Evolutionary conservation across 73 alveolate species (phyloP), one percentile per base, ranked within the genome.

Genomic region (Paramecium octaurelia): DNA sequence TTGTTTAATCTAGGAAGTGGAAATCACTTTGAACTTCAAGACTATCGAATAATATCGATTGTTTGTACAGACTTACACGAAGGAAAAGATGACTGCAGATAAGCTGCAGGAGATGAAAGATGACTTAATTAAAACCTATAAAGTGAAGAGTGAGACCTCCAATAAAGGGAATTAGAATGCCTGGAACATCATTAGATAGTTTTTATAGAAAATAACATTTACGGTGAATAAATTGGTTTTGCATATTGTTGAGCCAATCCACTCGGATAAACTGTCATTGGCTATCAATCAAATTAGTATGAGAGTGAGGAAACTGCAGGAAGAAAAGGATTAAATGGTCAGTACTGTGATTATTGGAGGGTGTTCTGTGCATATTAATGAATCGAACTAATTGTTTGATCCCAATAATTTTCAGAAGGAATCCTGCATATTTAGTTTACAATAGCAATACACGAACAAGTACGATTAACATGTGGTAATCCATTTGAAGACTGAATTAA

Each of bases 391-490:
- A 64, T 64, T 64, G 27, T 64, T 31, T 80, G 91, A 80, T 80
- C n/a, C 21, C 4, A 24, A 80, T 24, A 80, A 48, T 48, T 80
- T 42, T 80, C 21, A 80, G 31, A 40, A n/a, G 21, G 91, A 80
- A 23, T 80, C 91, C 1, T 80, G 91, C 38, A 46, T 80, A 2
- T 44, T 80, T 20, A 80, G 91, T 80, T 44, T 80, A 24, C 23
- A 44, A 42, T 44, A 80, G 20, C 2, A 42, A 14, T 80, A 44
- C 14, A 27, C 34, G 11, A 35, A 80, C 12, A 80, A 80, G 14
- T 80, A 44, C 46, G 91, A 80, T 80, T 80, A 80, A 48, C 57
- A 80, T 44, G 34, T 80, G 7, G 75, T 80, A 29, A 80, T 80
- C 9, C 91, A 80, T 80, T 80, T 80, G 20, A 40, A 35, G 46